Evolutionary conservation across 371 early-diverging fungal species (phyloP), one percentile per base, ranked within the genome.

Genomic region (Batrachochytrium dendrobatidis): DNA sequence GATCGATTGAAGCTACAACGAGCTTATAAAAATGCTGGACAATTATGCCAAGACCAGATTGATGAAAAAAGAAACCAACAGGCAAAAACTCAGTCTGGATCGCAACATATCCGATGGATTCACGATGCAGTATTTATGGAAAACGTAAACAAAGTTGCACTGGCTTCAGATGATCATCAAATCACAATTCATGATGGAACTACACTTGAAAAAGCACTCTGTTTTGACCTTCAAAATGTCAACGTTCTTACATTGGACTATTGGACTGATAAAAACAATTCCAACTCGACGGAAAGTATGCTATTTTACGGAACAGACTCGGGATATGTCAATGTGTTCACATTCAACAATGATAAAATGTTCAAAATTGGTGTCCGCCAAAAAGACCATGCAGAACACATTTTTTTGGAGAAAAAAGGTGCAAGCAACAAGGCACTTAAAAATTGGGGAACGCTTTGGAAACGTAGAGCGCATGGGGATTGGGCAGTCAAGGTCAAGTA

Each of bases 401-500:
- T 69, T n/a, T 46, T 43, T 28, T 35, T 72, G 53, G 67, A 69
- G 35, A 39, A 46, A 12, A 34, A 57, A 24, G 33, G 49, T 35
- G 25, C 22, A 18, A 25, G 3, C 25, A 49, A 49, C 50, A 4
- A 22, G 18, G 46, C 46, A 12, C 46, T 60, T 30, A 63, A 62
- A 48, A 34, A 56, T 12, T 58, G 57, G 55, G 69, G 70, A 17
- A 51, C 61, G 35, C 31, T 77, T 34, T 59, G 60, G 52, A 71
- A 70, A 44, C 63, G 73, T 6, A 74, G 70, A 53, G 71, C 73
- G 7, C 79, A 79, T 52, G 52, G 60, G 35, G 75, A 76, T 59
- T 79, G 80, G 80, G 62, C 60, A 17, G 48, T 66, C n/a, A 69
- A 70, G 57, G 69, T 79, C 28, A 34, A 60, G 53, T 79, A 75